Base-by-base conservation (phyloP, 2,329 filamentous ascomycete genomes). In the Botrytis hyacinthi region DNA sequence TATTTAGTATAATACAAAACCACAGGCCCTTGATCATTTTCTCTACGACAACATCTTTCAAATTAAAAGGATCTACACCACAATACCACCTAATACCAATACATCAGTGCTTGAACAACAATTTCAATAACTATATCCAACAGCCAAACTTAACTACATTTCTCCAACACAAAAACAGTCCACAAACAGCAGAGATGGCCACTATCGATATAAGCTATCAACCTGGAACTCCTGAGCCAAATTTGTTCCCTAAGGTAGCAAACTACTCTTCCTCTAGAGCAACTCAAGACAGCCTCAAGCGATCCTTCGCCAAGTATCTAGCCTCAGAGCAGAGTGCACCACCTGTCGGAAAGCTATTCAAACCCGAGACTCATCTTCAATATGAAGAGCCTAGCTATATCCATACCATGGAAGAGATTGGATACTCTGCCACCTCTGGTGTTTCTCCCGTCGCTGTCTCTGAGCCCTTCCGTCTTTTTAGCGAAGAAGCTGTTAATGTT, bases 401-500 rank as follows among this genome's bases (percentile, higher is more conserved):
- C 62, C 82, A 88, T 77, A 87, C 84, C 29, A 92, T 92, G 89
- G 84, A 86, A 77, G 89, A 91, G 46, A 83, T 91, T 70, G 88
- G 87, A 2, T 87, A 87, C 59, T 79, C 84, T 3, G 84, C 87
- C 51, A 84, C 85, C 72, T 84, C 83, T 68, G 90, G 89, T 7
- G 84, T 92, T 40, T 92, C 90, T 1, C 85, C 86, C 1, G 83
- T 89, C 67, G 90, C 89, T 20, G 89, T 91, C 70, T 90, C 89
- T 0, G 87, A 91, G 73, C 89, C 90, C 0, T 92, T 92, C 80
- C 84, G 84, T 5, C 84, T 92, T 37, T 92, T 92, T 81, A 87
- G 87, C 18, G 78, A 84, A 46, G 88, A 90, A 65, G 89, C 90
- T 2, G 84, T 92, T 69, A 81, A 86, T 78, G 85, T 86, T 70